Base-by-base conservation (phyloP, 177 flowering plant species). In the Telopea speciosissima region DNA sequence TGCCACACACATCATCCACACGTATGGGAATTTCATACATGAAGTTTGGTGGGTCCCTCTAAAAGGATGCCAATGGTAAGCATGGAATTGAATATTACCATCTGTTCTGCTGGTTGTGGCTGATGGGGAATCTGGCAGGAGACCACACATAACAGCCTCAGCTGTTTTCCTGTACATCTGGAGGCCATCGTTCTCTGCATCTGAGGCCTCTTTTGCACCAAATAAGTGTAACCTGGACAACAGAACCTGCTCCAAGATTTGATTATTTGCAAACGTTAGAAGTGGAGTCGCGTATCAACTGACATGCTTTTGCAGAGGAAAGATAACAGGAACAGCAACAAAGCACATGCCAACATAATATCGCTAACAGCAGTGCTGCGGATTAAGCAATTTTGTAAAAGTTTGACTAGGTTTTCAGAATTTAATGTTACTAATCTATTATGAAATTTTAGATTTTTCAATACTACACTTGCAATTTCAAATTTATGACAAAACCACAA, bases 101-200 rank as follows among this genome's bases (percentile, higher is more conserved):
- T 81, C 81, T 58, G 98, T 92, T 84, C 95, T 85, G 85, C 92
- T 89, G 52, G 74, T 14, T 73, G 98, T 90, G 68, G 97, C 95
- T 19, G 93, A 83, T 22, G 97, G 98, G 63, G 98, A 94, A 64
- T 85, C 73, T 25, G 93, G 97, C 17, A 94, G 72, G 61, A 94
- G 92, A 69, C 87, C 88, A 69, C 97, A 94, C 88, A 92, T 90
- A 24, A 94, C 90, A 76, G 93, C 95, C 74, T 87, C 97, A 13
- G 98, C 98, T 42, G 98, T 83, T 81, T 86, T 62, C 78, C 82
- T 83, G 79, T 94, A 90, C 69, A 31, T 86, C 69, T 76, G 80
- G 66, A 92, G 86, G 60, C 83, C 89, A 66, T 49, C 11, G 49
- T 73, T 82, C 62, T 74, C 84, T 7, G 68, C 72, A 31, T 60